Base-by-base conservation (phyloP, 805 yeast species). In the Wickerhamomyces ciferrii region DNA sequence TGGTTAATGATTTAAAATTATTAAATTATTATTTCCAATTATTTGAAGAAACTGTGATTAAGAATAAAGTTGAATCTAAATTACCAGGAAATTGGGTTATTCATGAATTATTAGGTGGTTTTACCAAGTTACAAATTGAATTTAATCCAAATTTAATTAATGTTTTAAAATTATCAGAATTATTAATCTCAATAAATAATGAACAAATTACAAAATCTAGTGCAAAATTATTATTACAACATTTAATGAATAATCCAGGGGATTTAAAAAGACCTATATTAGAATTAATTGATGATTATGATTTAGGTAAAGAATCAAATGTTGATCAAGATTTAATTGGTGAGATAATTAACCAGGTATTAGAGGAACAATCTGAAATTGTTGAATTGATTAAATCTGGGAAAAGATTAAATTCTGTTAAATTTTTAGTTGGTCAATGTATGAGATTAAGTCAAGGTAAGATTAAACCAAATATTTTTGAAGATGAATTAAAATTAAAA, bases 371-470 rank as follows among this genome's bases (percentile, higher is more conserved):
- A 76, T 71, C 70, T 0, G 78, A 76, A 17, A 76, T 84, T 17
- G 87, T 86, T 3, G 65, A 69, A 18, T 78, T 77, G 43, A 73
- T 89, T 24, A 60, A 61, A 20, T 55, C 66, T 0, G 91, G 90
- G 2, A 81, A 82, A 45, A 79, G 78, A 52, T 65, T 67, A 38
- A 78, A 76, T 32, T 79, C 90, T 13, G 56, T 92, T n/a, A 87
- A 89, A 56, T 87, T 71, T 56, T 69, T 94, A 46, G 75, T 94
- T 4, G 98, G 97, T 1, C 79, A 78, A 59, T 95, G 89, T 18
- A 88, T 94, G 96, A 79, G 81, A 56, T 68, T 74, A 46, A 78
- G 88, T 2, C 85, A 82, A 53, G 97, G 97, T 1, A 66, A 66
- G 43, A 63, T 71, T 10, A 57, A 61, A 29, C 65, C 75, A 0